Base-by-base conservation (phyloP, 306 rosid species). In the Gleditsia sinensis region DNA sequence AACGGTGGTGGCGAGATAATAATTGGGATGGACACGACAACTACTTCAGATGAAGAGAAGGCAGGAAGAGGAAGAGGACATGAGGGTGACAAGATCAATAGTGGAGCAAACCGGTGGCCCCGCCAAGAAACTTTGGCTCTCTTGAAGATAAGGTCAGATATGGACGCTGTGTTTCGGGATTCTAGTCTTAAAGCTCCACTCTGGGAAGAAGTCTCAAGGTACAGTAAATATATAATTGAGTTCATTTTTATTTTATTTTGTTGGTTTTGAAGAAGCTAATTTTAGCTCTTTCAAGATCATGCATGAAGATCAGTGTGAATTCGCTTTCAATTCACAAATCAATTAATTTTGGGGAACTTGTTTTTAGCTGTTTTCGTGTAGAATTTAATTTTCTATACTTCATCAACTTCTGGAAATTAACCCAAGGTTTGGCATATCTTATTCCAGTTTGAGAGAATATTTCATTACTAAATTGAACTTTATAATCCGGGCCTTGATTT, bases 131-230 rank as follows among this genome's bases (percentile, higher is more conserved):
- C 99, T 3, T 83, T 94, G 85, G 95, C 96, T 12, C 86, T 94
- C 30, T 76, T 92, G 86, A 87, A 94, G 93, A 92, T 92, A 82
- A 86, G 99, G 70, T 88, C 90, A 0, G 89, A 94, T 61, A 88
- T 94, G 96, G 98, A 90, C 75, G 88, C 84, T 34, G 84, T 86
- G 49, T 94, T 94, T 72, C 81, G 96, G 2, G 96, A 90, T 75
- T 89, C 99, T 37, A 88, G 75, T 83, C 89, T 92, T 66, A 94
- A 94, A 88, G 96, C 88, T 81, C 99, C 99, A 78, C 82, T 94
- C 79, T 94, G 99, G 99, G 95, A 92, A 66, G 86, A 94, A 25
- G 86, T 94, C 80, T 85, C 99, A 83, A 94, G 99, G 97, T 94
- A 64, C 7, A 23, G 21, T 34, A 24, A 0, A 16, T 39, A 13